Base-by-base conservation (phyloP, 441 rosid species). In the Arabidopsis hybrid region DNA sequence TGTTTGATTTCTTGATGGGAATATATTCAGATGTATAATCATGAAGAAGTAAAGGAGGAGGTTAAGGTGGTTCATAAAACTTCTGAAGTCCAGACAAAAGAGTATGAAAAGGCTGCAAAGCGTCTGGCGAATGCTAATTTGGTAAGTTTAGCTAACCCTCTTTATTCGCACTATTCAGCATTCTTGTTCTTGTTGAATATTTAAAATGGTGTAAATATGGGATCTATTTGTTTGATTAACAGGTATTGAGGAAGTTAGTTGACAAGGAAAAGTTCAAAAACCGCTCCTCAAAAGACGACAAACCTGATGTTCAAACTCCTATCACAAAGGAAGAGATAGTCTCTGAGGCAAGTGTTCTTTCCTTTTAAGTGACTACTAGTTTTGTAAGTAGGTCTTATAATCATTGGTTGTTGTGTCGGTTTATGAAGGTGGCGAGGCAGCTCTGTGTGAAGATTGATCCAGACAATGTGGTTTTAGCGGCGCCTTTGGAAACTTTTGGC, bases 51-150 rank as follows among this genome's bases (percentile, higher is more conserved):
- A n/a, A 18, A 74, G 62, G 95, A 86, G 67, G 95, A 84, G 83
- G 89, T 92, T 56, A 85, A 88, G 80, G 91, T 89, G 18, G 90
- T 85, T 50, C 77, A 73, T 31, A 87, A 91, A 73, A 78, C 82
- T 5, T 83, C 13, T 29, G 83, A 86, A 77, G 84, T 85, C 82
- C 83, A 60, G 74, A 76, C 79, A n/a, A 88, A 84, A 66, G 92
- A 89, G 75, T 87, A 85, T 71, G 92, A 92, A 78, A 81, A 81
- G 67, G 98, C 99, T 10, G 98, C 98, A 13, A 91, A 84, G 71
- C 91, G 93, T 57, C 67, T 95, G 4, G 87, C 78, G 8, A 85
- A 81, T 81, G 74, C 91, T 51, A 82, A 40, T 26, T 82, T 95
- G 92, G 99, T 95, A 70, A 8, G 12, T 73, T 74, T 72, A 66